Evolutionary conservation across 2,329 filamentous ascomycete species (phyloP).

Genomic region (Blumeria graminis): DNA sequence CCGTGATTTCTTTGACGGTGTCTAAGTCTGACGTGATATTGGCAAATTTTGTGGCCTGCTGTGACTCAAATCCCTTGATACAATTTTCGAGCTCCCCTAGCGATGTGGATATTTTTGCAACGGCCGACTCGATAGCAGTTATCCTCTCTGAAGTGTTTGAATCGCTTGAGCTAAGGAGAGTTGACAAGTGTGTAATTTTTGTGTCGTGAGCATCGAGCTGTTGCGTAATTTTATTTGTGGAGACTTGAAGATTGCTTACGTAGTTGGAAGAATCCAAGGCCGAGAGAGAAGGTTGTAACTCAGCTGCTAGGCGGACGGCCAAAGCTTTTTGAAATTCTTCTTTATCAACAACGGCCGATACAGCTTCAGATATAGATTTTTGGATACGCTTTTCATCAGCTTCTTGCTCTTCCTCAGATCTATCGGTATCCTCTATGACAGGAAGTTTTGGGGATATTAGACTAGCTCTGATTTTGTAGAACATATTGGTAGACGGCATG

Average conservation of each 20-base stretch:
- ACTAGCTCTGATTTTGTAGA: constrained; percentile 5
- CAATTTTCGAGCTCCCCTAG: constrained; percentile 10
- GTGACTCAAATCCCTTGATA: constrained; percentile 8
- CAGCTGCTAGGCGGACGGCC: constrained; percentile 10
- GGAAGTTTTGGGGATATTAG: neutral
- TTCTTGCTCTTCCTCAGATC: constrained; percentile 6
- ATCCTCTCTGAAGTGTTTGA: constrained; percentile 8
- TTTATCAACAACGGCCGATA: constrained; percentile 9
- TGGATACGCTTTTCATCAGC: constrained; percentile 8
- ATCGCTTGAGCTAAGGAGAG: constrained; percentile 7
- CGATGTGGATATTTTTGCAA: constrained; percentile 10
- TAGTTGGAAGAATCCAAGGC: constrained; percentile 9
- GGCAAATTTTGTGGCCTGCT: constrained; percentile 2
- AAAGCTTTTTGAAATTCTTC: constrained; percentile 12
- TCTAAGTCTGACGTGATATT: constrained; percentile 5
- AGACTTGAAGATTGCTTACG: constrained; percentile 9
- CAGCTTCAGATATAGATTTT: constrained; percentile 10
- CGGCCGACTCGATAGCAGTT: constrained; percentile 10
- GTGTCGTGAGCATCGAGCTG: constrained; percentile 8
- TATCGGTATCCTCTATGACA: constrained; percentile 1
- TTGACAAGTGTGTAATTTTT: constrained; percentile 8
- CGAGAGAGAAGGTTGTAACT: constrained; percentile 13
- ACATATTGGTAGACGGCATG: constrained; percentile 5
- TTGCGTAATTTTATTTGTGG: constrained; percentile 9
- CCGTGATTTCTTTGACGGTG: neutral